These are phyloP conservation scores for Daldinia grandis DNA, from an alignment of 495 filamentous ascomycete species.

Conservation along the genomic window DNA sequence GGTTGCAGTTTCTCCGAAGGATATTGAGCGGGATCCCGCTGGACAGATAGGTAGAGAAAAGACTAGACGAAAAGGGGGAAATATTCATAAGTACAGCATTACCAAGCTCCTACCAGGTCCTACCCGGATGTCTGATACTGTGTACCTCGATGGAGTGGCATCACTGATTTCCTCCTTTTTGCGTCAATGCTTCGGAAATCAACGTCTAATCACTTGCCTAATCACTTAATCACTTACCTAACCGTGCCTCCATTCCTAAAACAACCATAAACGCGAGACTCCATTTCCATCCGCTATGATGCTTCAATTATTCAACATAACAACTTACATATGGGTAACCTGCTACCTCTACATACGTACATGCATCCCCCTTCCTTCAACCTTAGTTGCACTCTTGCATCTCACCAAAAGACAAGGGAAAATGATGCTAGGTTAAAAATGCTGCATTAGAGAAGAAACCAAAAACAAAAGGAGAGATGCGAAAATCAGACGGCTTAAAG, in stretches of 20 bases:
- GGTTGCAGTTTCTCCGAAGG: slow-evolving; percentile 27
- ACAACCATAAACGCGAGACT: slow-evolving; percentile 25
- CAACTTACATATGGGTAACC: not conserved
- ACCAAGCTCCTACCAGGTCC: slow-evolving; percentile 12
- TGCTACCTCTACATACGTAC: not conserved
- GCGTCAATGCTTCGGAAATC: slow-evolving; percentile 24
- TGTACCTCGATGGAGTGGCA: slow-evolving; percentile 18
- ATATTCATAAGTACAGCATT: slow-evolving; percentile 23
- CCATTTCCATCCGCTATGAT: slow-evolving; percentile 11
- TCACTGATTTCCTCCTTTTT: slow-evolving; percentile 25
- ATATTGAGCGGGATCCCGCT: slow-evolving; percentile 11
- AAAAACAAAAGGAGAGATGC: not conserved
- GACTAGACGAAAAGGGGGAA: slow-evolving; percentile 28
- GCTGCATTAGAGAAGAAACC: not conserved
- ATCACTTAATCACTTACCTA: slow-evolving; percentile 20
- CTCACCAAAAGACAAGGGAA: slow-evolving; percentile 7
- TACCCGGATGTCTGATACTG: slow-evolving; percentile 33
- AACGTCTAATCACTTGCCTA: slow-evolving; percentile 19
- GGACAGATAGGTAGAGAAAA: not conserved
- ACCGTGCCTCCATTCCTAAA: slow-evolving; percentile 25
- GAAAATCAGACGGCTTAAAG: not conserved
- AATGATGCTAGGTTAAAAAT: not conserved
- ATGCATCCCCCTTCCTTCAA: slow-evolving; percentile 18
- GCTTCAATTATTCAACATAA: not conserved
- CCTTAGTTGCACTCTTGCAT: slow-evolving; percentile 10